A percentile compares a stretch with the other conserved stretches of the same genome.
Conservation (phyloP, 192 early-diverging fungal species). For the Glomus cerebriforme region DNA sequence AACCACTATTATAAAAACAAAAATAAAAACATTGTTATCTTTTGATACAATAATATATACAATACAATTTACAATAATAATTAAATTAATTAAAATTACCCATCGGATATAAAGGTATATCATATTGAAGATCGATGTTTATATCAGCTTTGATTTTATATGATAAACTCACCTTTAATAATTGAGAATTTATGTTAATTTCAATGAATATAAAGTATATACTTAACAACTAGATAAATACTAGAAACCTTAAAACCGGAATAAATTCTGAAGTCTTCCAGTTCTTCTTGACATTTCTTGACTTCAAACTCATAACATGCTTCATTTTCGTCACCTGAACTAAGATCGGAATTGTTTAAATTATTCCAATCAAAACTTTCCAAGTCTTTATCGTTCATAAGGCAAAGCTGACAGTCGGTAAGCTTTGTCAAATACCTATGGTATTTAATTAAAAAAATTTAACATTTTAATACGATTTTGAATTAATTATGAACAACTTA, state of each 20-base stretch:
- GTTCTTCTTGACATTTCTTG: conserved; percentile 22
- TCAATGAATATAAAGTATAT: not conserved
- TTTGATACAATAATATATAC: too few relatives aligned
- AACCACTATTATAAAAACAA: not conserved
- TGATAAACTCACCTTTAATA: not conserved
- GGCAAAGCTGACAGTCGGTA: conserved; percentile 26
- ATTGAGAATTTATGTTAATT: not conserved
- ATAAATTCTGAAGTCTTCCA: conserved; percentile 7
- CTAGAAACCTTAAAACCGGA: conserved; percentile 14
- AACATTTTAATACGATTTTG: too few relatives aligned
- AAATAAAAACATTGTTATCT: too few relatives aligned
- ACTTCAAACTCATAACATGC: conserved; percentile 6
- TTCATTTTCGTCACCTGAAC: not conserved
- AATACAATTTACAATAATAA: too few relatives aligned
- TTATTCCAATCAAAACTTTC: conserved; percentile 23
- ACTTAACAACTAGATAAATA: too few relatives aligned
- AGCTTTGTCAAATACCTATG: conserved; percentile 30
- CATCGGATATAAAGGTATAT: not conserved
- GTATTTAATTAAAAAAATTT: not conserved
- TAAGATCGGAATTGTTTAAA: not conserved
- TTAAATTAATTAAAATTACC: too few relatives aligned
- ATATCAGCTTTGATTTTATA: not conserved
- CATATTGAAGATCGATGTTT: not conserved
- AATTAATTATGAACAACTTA: not conserved
- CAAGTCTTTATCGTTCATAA: conserved; percentile 25